Evolutionary conservation across 2,329 filamentous ascomycete genomes (phyloP).

Genomic region (Xylaria multiplex): DNA sequence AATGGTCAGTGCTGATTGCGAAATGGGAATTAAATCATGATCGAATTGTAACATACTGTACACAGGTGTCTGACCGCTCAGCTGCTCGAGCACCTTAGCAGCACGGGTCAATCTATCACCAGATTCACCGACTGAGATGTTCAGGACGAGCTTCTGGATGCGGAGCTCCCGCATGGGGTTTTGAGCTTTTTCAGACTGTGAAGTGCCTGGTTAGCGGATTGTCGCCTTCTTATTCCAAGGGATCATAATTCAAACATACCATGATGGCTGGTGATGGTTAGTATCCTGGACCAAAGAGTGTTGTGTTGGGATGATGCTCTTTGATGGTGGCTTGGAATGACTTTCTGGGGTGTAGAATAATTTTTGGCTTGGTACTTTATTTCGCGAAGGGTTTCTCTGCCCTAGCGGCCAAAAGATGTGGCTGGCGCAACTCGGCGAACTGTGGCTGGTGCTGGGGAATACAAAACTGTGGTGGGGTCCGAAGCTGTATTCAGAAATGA

Average conservation of each 20-base stretch:
- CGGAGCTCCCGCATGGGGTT: slow-evolving; percentile 99
- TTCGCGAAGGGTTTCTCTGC: slow-evolving; percentile 47
- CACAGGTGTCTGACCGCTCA: slow-evolving; percentile 99
- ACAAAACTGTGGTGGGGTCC: slow-evolving; percentile 40
- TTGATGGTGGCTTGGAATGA: slow-evolving; percentile 18
- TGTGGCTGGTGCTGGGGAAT: slow-evolving; percentile 39
- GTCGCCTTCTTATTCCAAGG: neutral
- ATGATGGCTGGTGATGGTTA: slow-evolving; percentile 51
- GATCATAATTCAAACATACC: slow-evolving; percentile 46
- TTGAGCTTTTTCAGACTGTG: slow-evolving; percentile 81
- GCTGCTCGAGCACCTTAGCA: slow-evolving; percentile 99
- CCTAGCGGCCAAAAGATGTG: slow-evolving; percentile 40
- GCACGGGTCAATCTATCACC: slow-evolving; percentile 99
- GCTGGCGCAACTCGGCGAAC: slow-evolving; percentile 31
- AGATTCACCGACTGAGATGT: slow-evolving; percentile 97
- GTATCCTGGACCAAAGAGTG: slow-evolving; percentile 40
- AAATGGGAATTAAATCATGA: neutral
- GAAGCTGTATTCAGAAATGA: slow-evolving; percentile 23
- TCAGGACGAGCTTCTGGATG: slow-evolving; percentile 76
- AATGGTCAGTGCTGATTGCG: slow-evolving; percentile 32
- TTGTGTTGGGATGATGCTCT: slow-evolving; percentile 21
- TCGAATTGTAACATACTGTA: slow-evolving; percentile 76
- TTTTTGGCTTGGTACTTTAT: slow-evolving; percentile 38
- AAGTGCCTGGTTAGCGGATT: slow-evolving; percentile 40
- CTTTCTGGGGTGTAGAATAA: slow-evolving; percentile 29